Percentiles rank a stretch among this genome's conserved stretches.
These are phyloP conservation scores for Globisporangium mamillatum DNA, from an alignment of 352 stramenopile genomes.

Conservation along the genomic window DNA sequence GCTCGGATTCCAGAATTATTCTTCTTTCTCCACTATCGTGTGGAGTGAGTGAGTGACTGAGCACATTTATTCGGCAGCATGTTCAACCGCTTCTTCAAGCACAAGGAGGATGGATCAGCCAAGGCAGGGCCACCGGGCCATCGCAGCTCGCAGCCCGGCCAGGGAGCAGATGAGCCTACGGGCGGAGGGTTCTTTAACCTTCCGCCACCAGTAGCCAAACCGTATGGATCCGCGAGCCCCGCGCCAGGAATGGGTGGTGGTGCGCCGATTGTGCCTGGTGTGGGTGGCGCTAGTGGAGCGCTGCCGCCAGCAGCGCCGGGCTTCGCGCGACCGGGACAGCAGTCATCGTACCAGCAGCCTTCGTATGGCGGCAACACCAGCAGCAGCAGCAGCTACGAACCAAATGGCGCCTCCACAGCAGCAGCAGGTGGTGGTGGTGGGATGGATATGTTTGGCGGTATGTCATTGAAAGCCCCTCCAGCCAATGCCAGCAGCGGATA, in stretches of 20 bases:
- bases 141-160: constrained; percentile 30
- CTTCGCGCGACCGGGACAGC: constrained; percentile 14
- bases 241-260: constrained; percentile 3
- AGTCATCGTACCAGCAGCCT: constrained; percentile 15
- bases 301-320: constrained; percentile 12
- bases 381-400: constrained; percentile 16
- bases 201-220: constrained; percentile 59
- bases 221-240: constrained; percentile 21
- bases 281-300: constrained; percentile 2
- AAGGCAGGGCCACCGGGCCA: constrained; percentile 49
- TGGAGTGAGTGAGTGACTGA: not conserved
- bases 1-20: not conserved
- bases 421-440: constrained; percentile 19
- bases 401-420: not conserved
- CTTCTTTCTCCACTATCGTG: not conserved
- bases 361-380: constrained; percentile 13
- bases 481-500: constrained; percentile 8
- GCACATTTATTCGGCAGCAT: constrained; percentile 26
- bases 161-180: constrained; percentile 27
- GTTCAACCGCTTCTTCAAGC: constrained; percentile 83
- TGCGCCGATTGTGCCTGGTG: constrained; percentile 5
- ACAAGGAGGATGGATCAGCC: constrained; percentile 73
- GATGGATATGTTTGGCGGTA: constrained; percentile 74
- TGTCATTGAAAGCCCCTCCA: constrained; percentile 50
- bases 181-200: constrained; percentile 87